Base-by-base conservation (phyloP, 805 yeast species). In the Saccharomycopsis babjevae region DNA sequence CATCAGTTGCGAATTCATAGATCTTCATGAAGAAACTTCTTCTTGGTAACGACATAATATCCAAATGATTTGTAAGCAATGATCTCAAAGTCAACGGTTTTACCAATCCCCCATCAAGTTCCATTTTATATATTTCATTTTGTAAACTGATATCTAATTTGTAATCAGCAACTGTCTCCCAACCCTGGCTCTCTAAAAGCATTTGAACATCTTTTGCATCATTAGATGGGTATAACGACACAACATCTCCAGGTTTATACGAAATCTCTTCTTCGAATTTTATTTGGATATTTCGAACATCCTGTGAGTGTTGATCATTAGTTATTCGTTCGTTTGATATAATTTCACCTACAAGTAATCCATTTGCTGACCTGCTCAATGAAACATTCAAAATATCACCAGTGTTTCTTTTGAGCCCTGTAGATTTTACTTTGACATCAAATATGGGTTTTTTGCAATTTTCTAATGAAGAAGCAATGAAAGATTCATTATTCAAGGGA, bases 231-330 rank as follows among this genome's bases (percentile, higher is more conserved):
- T 85, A 89, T 20, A 94, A 68, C 0, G 87, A 82, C 0, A 87
- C 72, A 0, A 96, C 83, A 68, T 94, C 98, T 4, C 98, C 98
- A 0, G 97, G 92, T 1, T 67, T 60, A 66, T 81, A 88, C 0
- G 67, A 69, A 4, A 61, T 60, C 0, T 58, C 59, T 0, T 64
- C 61, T 18, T 73, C 71, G 18, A 54, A 56, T 32, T 74, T 71
- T 18, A 89, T 74, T 0, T 70, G 68, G 15, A 91, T 71, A 59
- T 80, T 83, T 43, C 97, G 77, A 1, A 93, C 96, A 70, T 94
- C 98, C 71, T 94, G 98, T 73, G 89, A 90, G 73, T 94, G 98
- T 58, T 82, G 85, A 0, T 66, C 63, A 0, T 81, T 71, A 0
- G 98, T 93, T 16, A 94, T 74, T 61, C 97, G 73, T 0, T 72